Evolutionary conservation across 1,139 yeast genomes (phyloP), one percentile per base, ranked within the genome.

Genomic region (Maudiozyma humilis): DNA sequence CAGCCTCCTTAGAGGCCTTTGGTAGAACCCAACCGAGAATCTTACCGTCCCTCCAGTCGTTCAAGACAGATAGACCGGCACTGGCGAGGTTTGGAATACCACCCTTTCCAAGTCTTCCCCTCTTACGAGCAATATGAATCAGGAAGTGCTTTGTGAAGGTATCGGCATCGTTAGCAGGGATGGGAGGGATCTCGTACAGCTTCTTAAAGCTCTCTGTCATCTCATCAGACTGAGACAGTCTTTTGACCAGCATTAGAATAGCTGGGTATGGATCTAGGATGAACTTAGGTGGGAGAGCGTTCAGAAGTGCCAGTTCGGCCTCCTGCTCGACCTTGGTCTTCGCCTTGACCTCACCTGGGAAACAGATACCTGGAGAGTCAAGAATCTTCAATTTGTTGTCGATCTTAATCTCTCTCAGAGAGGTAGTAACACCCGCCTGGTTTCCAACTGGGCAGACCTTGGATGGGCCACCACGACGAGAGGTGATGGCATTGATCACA

Each of bases 1-100:
- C 63, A 13, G 67, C 56, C 7, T 62, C 69, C 53, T 73, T 72
- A 2, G 85, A 78, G 8, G 79, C 72, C 53, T 82, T 85, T 39
- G 96, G 95, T 55, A 80, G 65, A 1, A 88, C 79, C 96, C 96
- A 91, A 39, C 97, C 96, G 45, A 82, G 67, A 54, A 91, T 77
- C 62, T 94, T 79, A 47, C 98, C 98, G 65, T 89, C 96, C 68
- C 96, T 81, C 97, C 97, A 93, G 67, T 91, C 99, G 54, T 79
- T 86, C 59, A 93, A 73, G 3, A 91, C 84, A 31, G 86, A 73
- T 56, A 76, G 66, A 34, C 95, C 96, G 12, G 98, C 95, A 50
- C 91, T 74, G 46, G 79, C 81, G 54, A 91, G 65, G 63, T 91
- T 88, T 43, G 98, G 96, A 46, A 91, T 68, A 59, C 98, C 99